phyloP scores from a whole-genome alignment of 768 basidiomycete genomes.

The Cystobasidium ongulense region DNA sequence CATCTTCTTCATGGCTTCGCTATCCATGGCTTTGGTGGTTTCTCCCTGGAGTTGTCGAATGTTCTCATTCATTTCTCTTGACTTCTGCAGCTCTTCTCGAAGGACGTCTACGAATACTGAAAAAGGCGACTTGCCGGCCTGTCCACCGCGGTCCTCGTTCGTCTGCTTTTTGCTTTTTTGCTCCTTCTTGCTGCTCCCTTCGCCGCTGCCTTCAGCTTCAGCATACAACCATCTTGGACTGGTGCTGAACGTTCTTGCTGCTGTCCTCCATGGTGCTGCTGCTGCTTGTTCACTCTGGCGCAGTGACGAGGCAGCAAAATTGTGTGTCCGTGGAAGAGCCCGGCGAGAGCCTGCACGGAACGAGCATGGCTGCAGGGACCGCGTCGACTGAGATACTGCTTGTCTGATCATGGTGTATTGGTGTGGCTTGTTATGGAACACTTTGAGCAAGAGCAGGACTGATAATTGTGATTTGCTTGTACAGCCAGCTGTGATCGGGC shows the following conservation, averaged over 20 bases:
- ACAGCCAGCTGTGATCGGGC: background rate
- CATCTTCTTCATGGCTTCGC: constrained; percentile 87
- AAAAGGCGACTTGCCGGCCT: constrained; percentile 61
- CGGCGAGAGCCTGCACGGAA: constrained; percentile 9
- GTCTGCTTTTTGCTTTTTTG: constrained; percentile 23
- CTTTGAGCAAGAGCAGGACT: background rate
- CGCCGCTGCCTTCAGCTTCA: constrained; percentile 23
- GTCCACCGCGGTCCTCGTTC: constrained; percentile 19
- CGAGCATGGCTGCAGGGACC: background rate
- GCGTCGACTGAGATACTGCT: background rate
- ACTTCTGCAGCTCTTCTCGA: constrained; percentile 84
- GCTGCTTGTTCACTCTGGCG: background rate
- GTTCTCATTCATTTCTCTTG: constrained; percentile 88
- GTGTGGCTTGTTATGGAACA: background rate
- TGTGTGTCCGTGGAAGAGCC: background rate
- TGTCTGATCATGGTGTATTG: background rate
- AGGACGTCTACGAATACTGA: constrained; percentile 92
- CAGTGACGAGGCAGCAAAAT: constrained; percentile 11
- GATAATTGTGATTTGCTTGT: background rate
- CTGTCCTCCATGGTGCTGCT: background rate
- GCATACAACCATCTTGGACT: constrained; percentile 8
- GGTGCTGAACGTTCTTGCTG: constrained; percentile 21
- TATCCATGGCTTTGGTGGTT: constrained; percentile 93
- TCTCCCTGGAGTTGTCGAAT: constrained; percentile 96
- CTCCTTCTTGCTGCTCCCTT: background rate